Conservation (phyloP, 352 stramenopile species). For the Phytophthora syringae region DNA sequence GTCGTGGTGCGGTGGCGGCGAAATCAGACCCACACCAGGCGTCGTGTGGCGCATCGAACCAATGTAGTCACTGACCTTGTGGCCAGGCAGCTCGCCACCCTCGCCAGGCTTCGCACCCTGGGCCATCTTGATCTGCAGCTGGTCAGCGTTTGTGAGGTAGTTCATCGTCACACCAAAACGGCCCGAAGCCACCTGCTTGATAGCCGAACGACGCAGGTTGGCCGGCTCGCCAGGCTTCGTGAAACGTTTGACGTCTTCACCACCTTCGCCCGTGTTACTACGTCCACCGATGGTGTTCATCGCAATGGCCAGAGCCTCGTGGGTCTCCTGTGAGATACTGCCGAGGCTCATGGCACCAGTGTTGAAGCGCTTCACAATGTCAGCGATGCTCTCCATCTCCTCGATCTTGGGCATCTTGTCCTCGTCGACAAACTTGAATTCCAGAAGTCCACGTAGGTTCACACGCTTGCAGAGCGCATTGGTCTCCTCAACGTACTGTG, state of each 20-base stretch:
- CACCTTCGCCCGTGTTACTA: constrained; percentile 97
- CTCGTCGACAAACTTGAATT: constrained; percentile 94
- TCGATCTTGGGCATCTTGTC: constrained; percentile 89
- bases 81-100: constrained; percentile 96
- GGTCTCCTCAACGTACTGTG: constrained; percentile 92
- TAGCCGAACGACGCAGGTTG: constrained; percentile 87
- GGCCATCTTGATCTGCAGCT: constrained; percentile 99
- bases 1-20: constrained; percentile 96
- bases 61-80: constrained; percentile 98
- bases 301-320: constrained; percentile 95
- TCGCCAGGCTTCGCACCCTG: constrained; percentile 97
- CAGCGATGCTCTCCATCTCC: constrained; percentile 92
- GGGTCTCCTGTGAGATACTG: constrained; percentile 95
- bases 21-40: constrained; percentile 96
- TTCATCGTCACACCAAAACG: constrained; percentile 97
- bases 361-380: constrained; percentile 98
- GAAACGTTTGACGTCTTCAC: constrained; percentile 91
- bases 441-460: constrained; percentile 94
- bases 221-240: constrained; percentile 43
- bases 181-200: constrained; percentile 96
- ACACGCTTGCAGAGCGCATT: constrained; percentile 90
- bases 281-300: constrained; percentile 95
- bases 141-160: constrained; percentile 97
- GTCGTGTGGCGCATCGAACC: constrained; percentile 96
- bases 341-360: constrained; percentile 97